Evolutionary conservation across 768 basidiomycete genomes (phyloP).

Genomic region (Dentipellis fragilis): DNA sequence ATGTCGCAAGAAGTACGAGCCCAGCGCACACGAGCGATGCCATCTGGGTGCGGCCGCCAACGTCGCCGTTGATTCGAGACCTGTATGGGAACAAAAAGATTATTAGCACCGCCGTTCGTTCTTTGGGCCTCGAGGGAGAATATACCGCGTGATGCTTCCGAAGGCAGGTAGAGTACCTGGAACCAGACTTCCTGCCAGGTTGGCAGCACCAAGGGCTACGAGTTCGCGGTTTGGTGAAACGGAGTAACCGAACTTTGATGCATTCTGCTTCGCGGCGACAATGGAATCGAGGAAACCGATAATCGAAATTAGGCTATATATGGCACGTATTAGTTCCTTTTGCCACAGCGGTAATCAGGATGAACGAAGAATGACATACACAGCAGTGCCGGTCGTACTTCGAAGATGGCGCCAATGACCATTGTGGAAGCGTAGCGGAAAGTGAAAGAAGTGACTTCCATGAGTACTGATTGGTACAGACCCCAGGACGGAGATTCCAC

Average conservation of each 20-base stretch:
- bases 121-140: not conserved
- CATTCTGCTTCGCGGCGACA: constrained; percentile 91
- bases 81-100: constrained; percentile 20
- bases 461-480: constrained; percentile 51
- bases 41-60: constrained; percentile 86
- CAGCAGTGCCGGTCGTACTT: constrained; percentile 76
- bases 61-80: constrained; percentile 83
- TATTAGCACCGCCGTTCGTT: not conserved
- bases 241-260: constrained; percentile 73
- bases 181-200: constrained; percentile 69
- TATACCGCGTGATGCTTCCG: constrained; percentile 83
- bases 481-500: constrained; percentile 81
- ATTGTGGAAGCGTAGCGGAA: constrained; percentile 47
- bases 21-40: constrained; percentile 68
- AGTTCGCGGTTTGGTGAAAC: constrained; percentile 93
- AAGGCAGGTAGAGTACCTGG: constrained; percentile 88
- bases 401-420: constrained; percentile 38
- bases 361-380: constrained; percentile 31
- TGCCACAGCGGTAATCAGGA: not conserved
- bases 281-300: constrained; percentile 93
- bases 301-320: constrained; percentile 57
- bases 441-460: constrained; percentile 53
- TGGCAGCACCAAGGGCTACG: constrained; percentile 83
- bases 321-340: not conserved
- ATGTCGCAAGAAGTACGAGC: constrained; percentile 73